Percentiles rank a stretch among this genome's conserved stretches.
These are phyloP conservation scores for Curvularia verruculosa DNA, from an alignment of 2,329 filamentous ascomycete species.

Conservation along the genomic window DNA sequence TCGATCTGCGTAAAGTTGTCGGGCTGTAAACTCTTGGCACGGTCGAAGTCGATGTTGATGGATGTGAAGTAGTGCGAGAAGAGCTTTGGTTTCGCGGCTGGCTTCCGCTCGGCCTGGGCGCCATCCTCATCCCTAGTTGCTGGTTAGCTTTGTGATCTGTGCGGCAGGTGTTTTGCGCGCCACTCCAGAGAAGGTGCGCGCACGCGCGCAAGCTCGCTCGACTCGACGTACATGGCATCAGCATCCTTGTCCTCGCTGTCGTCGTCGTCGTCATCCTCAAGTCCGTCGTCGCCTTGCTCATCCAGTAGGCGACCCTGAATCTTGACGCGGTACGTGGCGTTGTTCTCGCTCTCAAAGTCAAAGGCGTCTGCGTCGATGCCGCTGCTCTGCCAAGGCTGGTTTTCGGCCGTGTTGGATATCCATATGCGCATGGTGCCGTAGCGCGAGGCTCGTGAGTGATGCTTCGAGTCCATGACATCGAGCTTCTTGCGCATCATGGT, in stretches of 20 bases:
- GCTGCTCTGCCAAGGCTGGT: constrained; percentile 87
- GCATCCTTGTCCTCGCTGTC: constrained; percentile 49
- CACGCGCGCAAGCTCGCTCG: not conserved
- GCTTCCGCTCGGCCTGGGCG: constrained; percentile 43
- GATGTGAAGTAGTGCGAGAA: constrained; percentile 79
- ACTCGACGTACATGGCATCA: constrained; percentile 56
- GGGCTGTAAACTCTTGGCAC: constrained; percentile 67
- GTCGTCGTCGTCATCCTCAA: constrained; percentile 41
- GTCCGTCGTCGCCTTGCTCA: constrained; percentile 48
- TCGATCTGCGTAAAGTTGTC: constrained; percentile 70
- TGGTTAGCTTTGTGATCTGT: constrained; percentile 8
- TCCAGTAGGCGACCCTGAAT: constrained; percentile 85
- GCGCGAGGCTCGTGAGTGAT: constrained; percentile 75
- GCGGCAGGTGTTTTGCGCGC: not conserved
- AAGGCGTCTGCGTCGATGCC: constrained; percentile 74
- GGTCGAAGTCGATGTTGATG: constrained; percentile 69
- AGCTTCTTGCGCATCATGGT: constrained; percentile 93
- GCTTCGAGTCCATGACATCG: constrained; percentile 83
- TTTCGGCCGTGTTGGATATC: constrained; percentile 93
- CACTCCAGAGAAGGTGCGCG: too few relatives aligned
- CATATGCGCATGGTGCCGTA: constrained; percentile 88
- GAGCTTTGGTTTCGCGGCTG: constrained; percentile 59
- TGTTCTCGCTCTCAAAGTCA: constrained; percentile 77
- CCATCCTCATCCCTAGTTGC: constrained; percentile 60
- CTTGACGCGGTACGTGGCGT: constrained; percentile 86